phyloP scores from a whole-genome alignment of 1,139 yeast species.

The Kurtzmaniella quercitrusa region DNA sequence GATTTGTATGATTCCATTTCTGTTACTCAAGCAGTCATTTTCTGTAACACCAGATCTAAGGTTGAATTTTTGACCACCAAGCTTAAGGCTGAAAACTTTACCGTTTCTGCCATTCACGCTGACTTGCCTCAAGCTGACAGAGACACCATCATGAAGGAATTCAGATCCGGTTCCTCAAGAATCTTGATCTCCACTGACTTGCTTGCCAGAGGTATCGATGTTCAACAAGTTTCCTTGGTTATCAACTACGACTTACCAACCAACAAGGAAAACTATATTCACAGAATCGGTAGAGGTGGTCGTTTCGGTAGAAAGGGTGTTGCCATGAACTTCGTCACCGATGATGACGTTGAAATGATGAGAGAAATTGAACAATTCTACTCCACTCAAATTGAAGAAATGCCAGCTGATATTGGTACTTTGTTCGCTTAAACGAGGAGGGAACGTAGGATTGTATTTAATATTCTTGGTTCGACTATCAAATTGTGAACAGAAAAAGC shows the following conservation, averaged over 20 bases:
- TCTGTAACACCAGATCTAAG: slow-evolving; percentile 98
- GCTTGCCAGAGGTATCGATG: slow-evolving; percentile 99
- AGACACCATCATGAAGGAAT: slow-evolving; percentile 97
- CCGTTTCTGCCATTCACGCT: slow-evolving; percentile 97
- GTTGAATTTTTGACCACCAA: slow-evolving; percentile 91
- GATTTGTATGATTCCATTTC: slow-evolving; percentile 97
- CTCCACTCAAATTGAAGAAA: slow-evolving; percentile 96
- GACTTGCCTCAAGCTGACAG: slow-evolving; percentile 96
- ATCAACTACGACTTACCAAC: slow-evolving; percentile 97
- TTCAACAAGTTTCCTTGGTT: slow-evolving; percentile 97
- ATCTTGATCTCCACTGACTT: slow-evolving; percentile 95
- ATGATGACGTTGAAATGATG: slow-evolving; percentile 86
- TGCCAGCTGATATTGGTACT: slow-evolving; percentile 91
- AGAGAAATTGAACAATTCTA: slow-evolving; percentile 98
- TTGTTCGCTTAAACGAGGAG: slow-evolving; percentile 49
- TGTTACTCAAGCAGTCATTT: slow-evolving; percentile 97
- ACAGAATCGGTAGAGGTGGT: slow-evolving; percentile 99
- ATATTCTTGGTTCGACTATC: not conserved
- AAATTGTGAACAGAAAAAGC: not conserved
- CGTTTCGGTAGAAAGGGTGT: slow-evolving; percentile 99
- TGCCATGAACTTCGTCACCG: slow-evolving; percentile 96
- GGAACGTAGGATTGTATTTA: not conserved
- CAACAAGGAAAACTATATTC: slow-evolving; percentile 97
- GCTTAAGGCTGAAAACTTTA: slow-evolving; percentile 82
- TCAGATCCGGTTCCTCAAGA: slow-evolving; percentile 98